phyloP scores from a whole-genome alignment of 352 stramenopile genomes.

The Globisporangium cylindrosporum region DNA sequence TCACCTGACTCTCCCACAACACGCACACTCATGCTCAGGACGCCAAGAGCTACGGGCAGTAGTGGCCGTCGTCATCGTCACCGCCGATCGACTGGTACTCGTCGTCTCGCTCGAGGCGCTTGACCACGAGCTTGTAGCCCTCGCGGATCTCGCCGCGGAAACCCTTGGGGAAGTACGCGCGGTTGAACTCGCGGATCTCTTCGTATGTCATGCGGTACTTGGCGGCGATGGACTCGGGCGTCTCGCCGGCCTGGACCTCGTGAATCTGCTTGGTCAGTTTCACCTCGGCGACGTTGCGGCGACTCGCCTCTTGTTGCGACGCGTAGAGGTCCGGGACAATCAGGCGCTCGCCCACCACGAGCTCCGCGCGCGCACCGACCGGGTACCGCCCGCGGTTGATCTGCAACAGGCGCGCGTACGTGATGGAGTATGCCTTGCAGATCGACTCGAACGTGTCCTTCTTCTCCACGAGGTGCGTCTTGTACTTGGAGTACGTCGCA shows the following conservation, averaged over 20 bases:
- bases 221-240: slow-evolving; percentile 57
- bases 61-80: slow-evolving; percentile 17
- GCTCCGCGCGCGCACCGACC: slow-evolving; percentile 56
- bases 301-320: slow-evolving; percentile 42
- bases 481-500: slow-evolving; percentile 61
- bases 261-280: slow-evolving; percentile 88
- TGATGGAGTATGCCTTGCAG: slow-evolving; percentile 58
- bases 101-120: slow-evolving; percentile 35
- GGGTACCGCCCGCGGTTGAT: slow-evolving; percentile 77
- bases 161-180: slow-evolving; percentile 83
- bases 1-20: slow-evolving; percentile 1
- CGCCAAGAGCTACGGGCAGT: not conserved
- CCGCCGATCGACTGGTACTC: slow-evolving; percentile 31
- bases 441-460: slow-evolving; percentile 75
- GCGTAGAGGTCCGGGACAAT: slow-evolving; percentile 74
- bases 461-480: slow-evolving; percentile 48
- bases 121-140: slow-evolving; percentile 83
- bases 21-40: not conserved
- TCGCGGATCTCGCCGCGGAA: slow-evolving; percentile 76
- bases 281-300: slow-evolving; percentile 74
- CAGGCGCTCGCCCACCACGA: slow-evolving; percentile 56
- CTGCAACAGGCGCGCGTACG: slow-evolving; percentile 68
- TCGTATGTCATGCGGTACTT: slow-evolving; percentile 82
- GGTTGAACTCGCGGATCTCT: slow-evolving; percentile 83
- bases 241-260: slow-evolving; percentile 68